Conservation (phyloP, 306 rosid species). For the Quercus cerris region DNA sequence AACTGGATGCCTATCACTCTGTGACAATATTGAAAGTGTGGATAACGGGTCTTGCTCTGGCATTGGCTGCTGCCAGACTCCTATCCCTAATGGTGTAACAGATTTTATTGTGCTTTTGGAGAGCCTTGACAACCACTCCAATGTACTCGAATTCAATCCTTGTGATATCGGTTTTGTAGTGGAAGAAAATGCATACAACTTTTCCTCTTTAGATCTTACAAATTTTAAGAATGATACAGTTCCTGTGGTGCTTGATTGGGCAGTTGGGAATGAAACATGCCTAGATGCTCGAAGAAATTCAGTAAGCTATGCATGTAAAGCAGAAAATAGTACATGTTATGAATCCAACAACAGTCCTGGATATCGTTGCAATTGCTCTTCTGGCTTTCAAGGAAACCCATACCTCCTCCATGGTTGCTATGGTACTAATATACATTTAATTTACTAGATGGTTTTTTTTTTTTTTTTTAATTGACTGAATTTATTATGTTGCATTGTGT, state of each 20-base stretch:
- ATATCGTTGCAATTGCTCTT: conserved; percentile 34
- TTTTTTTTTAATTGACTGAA: not conserved
- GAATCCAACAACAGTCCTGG: conserved; percentile 2
- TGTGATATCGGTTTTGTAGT: too few species aligned
- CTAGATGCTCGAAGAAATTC: not conserved
- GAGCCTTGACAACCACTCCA: accelerated
- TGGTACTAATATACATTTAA: conserved; percentile 6
- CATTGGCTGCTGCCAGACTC: conserved; percentile 37
- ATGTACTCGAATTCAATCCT: accelerated
- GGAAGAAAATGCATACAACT: too few species aligned
- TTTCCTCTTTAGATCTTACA: not conserved
- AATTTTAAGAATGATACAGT: not conserved
- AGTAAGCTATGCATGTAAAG: conserved; percentile 12
- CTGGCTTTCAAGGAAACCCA: conserved; percentile 44
- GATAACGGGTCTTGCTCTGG: conserved; percentile 27
- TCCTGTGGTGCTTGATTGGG: conserved; percentile 44
- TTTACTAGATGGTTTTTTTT: not conserved
- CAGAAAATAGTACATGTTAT: not conserved
- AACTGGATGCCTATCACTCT: conserved; percentile 26
- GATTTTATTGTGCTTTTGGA: accelerated
- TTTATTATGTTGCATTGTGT: not conserved
- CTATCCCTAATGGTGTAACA: conserved; percentile 6
- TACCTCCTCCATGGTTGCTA: conserved; percentile 36
- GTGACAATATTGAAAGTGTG: not conserved
- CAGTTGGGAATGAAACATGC: conserved; percentile 28